Base-by-base conservation (phyloP, 345 rosid genomes). In the Populus euphratica region DNA sequence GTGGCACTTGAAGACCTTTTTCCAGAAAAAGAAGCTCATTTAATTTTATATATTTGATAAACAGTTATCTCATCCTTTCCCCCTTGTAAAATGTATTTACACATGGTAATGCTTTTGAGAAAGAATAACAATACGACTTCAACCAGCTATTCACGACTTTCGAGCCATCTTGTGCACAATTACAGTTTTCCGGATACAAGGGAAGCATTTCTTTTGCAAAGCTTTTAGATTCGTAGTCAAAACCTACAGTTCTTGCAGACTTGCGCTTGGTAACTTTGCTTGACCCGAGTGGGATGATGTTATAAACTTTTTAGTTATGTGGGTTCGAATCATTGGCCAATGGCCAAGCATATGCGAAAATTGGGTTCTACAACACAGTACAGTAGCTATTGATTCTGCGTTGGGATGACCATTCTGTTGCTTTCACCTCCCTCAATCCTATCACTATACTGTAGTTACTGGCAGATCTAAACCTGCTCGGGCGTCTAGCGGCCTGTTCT, bases 21-120 rank as follows among this genome's bases (percentile, higher is more conserved):
- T 93, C 77, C 87, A 96, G 91, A 96, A 93, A 84, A 92, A 91
- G 93, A 93, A 93, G 87, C 88, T 96, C 77, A 96, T 96, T 61
- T 96, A 83, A 85, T 43, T 86, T 69, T 50, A n/a, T 66, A 43
- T 39, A 39, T n/a, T 68, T 38, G 23, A 18, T 36, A 4, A 38
- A 50, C 33, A n/a, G 44, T 8, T 38, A 17, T 56, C 44, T 43
- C 27, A 31, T 56, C 44, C 0, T 23, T 39, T 21, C 29, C 39
- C 64, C 31, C 61, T 13, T 81, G 80, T 76, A 83, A 52, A 79
- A 72, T 77, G 76, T 71, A 73, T 59, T 33, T 25, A 39, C 50
- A 67, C 14, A 56, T 67, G 36, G 41, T 63, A 35, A 52, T 78
- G 67, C 76, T 67, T 41, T 74, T 71, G 71, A 29, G 17, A 25